Evolutionary conservation across 1,284 basidiomycete species (phyloP), one percentile per base, ranked within the genome.

Genomic region (Fistulina hepatica): DNA sequence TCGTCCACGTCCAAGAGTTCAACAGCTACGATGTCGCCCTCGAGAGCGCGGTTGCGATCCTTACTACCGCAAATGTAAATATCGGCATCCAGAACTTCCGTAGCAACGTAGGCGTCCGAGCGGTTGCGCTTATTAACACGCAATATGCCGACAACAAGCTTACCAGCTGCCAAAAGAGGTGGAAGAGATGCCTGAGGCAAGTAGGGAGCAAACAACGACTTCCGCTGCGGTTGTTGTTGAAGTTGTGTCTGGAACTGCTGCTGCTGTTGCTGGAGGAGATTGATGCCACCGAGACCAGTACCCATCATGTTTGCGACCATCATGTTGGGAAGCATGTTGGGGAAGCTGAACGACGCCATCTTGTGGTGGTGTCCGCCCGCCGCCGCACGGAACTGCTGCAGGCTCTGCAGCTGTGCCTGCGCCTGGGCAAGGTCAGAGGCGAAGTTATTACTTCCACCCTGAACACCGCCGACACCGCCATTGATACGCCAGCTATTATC

Each of bases 51-150:
- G 59, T 99, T 99, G 50, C 95, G 85, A 60, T 99, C 95, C 58
- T 97, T 97, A 35, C 93, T 97, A 22, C 94, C 94, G 53, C 91
- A 94, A 38, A 94, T 93, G 56, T 97, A 99, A 57, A 99, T 98
- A 58, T 99, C 95, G 43, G 92, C 90, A 54, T 98, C 95, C 39
- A 99, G 67, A 21, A 97, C 93, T 58, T 98, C 95, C 17, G 94
- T 98, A n/a, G 94, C 85, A 43, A 99, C 94, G 58, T 97, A 99
- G 5, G 95, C 95, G 59, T 99, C 95, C 17, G 94, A 97, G 40
- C 95, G 77, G 59, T 97, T 97, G 53, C 95, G 85, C 67, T 99
- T 98, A 69, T 99, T 98, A 52, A 99, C 93, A 36, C 95, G 82
- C 37, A 99, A 65, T 37, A 97, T 90, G 46, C 95, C 95, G 41